phyloP scores from a whole-genome alignment of 2,329 filamentous ascomycete genomes.

The Arthrobotrys megalospora region DNA sequence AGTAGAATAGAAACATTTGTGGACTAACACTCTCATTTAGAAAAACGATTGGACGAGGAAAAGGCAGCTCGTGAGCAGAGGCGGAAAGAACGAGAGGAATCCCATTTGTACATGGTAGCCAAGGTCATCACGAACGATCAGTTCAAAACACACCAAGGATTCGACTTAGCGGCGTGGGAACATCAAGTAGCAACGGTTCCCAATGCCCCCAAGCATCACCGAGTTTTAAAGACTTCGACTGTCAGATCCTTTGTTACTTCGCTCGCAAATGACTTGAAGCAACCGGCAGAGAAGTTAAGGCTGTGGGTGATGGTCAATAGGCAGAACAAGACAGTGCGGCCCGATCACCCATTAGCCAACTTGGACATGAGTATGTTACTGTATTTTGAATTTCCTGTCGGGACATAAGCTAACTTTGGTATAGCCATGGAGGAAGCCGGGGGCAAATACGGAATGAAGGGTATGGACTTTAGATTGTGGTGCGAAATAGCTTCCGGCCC shows the following conservation, averaged over 20 bases:
- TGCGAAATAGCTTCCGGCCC: conserved; percentile 82
- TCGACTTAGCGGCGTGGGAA: conserved; percentile 83
- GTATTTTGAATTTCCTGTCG: conserved; percentile 57
- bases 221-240: conserved; percentile 80
- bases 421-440: conserved; percentile 79
- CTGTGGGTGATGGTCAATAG: conserved; percentile 99
- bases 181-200: conserved; percentile 68
- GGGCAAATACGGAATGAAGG: conserved; percentile 78
- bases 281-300: conserved; percentile 77
- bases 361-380: conserved; percentile 73
- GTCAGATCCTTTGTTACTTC: conserved; percentile 80
- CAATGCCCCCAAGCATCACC: conserved; percentile 79
- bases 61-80: conserved; percentile 80
- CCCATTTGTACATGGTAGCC: conserved; percentile 90
- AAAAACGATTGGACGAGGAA: conserved; percentile 85
- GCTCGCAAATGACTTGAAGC: conserved; percentile 79
- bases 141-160: conserved; percentile 84
- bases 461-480: conserved; percentile 82
- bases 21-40: conserved; percentile 67
- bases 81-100: conserved; percentile 91
- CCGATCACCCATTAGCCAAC: conserved; percentile 88
- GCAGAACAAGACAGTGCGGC: conserved; percentile 95
- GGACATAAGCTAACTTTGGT: conserved; percentile 19
- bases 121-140: conserved; percentile 85
- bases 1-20: neutral